A percentile compares a stretch with the other conserved stretches of the same genome.
Conservation (phyloP, 2,329 filamentous ascomycete species). For the Xylaria sp. region DNA sequence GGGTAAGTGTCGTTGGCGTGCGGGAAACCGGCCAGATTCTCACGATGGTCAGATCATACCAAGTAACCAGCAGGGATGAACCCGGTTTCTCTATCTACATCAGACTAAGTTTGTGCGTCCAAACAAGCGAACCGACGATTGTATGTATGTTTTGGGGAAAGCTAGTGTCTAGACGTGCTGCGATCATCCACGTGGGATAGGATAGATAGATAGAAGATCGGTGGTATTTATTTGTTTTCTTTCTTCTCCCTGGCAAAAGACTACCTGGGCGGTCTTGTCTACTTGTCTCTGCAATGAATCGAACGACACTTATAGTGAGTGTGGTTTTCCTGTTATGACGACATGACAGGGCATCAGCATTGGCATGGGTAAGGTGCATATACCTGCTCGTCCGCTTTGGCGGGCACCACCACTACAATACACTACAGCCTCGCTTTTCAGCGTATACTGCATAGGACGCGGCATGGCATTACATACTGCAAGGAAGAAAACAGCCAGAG, state of each 20-base stretch:
- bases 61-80: slow-evolving; percentile 9
- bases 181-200: slow-evolving; percentile 33
- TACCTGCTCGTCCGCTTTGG: neutral
- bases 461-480: slow-evolving; percentile 9
- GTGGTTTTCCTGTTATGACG: neutral
- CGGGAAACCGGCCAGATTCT: neutral
- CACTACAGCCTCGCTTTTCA: slow-evolving; percentile 29
- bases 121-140: neutral
- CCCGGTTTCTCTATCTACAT: slow-evolving; percentile 7
- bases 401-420: neutral
- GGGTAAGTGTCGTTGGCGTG: neutral
- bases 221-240: neutral
- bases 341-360: slow-evolving; percentile 9
- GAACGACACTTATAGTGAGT: neutral
- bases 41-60: slow-evolving; percentile 7
- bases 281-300: neutral
- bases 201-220: slow-evolving; percentile 9
- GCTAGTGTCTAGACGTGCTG: slow-evolving; percentile 1
- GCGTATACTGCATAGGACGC: slow-evolving; percentile 1
- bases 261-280: neutral
- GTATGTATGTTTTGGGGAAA: neutral
- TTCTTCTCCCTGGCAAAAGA: neutral
- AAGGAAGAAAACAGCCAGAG: neutral
- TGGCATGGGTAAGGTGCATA: slow-evolving; percentile 14
- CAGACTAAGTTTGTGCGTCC: neutral